Evolutionary conservation across 1,284 basidiomycete species (phyloP).

Genomic region (Rhodotorula sp.): DNA sequence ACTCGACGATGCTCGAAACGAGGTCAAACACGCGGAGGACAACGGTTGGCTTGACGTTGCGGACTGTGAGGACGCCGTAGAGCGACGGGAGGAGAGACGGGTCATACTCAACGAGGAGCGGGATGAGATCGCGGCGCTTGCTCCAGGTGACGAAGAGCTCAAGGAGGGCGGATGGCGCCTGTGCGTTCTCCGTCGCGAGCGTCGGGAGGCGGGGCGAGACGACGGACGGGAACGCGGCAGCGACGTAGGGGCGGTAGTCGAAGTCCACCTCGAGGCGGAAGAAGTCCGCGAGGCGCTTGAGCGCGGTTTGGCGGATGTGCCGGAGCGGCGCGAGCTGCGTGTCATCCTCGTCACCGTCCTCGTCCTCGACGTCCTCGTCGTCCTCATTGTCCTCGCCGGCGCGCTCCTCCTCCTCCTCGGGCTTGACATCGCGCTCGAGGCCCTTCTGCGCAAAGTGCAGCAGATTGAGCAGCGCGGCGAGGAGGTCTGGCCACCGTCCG

Average conservation of each 20-base stretch:
- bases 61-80: constrained; percentile 76
- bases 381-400: constrained; percentile 47
- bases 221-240: constrained; percentile 66
- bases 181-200: constrained; percentile 83
- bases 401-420: not conserved
- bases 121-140: constrained; percentile 60
- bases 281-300: constrained; percentile 87
- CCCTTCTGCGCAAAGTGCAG: constrained; percentile 65
- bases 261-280: constrained; percentile 69
- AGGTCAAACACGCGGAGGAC: constrained; percentile 82
- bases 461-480: constrained; percentile 68
- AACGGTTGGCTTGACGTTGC: constrained; percentile 84
- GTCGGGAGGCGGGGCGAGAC: constrained; percentile 78
- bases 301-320: constrained; percentile 73
- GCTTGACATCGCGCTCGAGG: constrained; percentile 49
- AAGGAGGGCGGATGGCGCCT: constrained; percentile 84
- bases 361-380: constrained; percentile 52
- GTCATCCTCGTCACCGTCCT: constrained; percentile 49
- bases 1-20: constrained; percentile 68
- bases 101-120: constrained; percentile 72
- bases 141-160: constrained; percentile 86
- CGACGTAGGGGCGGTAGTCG: constrained; percentile 73
- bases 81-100: constrained; percentile 69
- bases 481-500: constrained; percentile 63
- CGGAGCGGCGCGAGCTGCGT: constrained; percentile 54